A percentile compares a stretch with the other conserved stretches of the same genome.
Evolutionary conservation across 2,329 filamentous ascomycete species (phyloP).

Genomic region (Ceratocystis destructans): DNA sequence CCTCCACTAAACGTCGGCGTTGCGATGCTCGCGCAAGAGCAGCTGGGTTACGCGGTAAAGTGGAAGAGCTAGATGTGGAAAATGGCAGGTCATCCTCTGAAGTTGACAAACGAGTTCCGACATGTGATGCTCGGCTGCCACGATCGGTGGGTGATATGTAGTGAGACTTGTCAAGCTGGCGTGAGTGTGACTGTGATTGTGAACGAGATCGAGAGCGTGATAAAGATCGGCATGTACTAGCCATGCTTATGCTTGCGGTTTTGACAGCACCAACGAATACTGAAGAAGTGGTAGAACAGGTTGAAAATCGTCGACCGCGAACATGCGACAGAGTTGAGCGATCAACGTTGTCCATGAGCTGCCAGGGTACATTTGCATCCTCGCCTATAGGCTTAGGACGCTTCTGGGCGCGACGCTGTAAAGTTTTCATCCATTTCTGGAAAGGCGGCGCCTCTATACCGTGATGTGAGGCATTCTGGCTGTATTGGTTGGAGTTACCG

Average conservation of each 20-base stretch:
- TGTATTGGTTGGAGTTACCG: not conserved
- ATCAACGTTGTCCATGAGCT: conserved; percentile 24
- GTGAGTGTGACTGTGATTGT: conserved; percentile 8
- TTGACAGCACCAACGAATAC: conserved; percentile 69
- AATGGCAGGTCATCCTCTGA: conserved; percentile 45
- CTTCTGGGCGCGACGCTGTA: conserved; percentile 44
- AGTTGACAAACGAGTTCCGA: conserved; percentile 34
- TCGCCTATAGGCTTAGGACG: conserved; percentile 25
- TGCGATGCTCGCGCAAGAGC: conserved; percentile 60
- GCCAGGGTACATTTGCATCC: conserved; percentile 27
- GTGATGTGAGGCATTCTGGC: conserved; percentile 22
- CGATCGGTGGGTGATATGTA: conserved; percentile 43
- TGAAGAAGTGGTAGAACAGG: conserved; percentile 61
- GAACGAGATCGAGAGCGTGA: conserved; percentile 18
- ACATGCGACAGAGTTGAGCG: conserved; percentile 20
- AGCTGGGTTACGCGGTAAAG: conserved; percentile 41
- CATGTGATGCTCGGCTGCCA: conserved; percentile 48
- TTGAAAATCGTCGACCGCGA: conserved; percentile 13
- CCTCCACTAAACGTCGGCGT: conserved; percentile 67
- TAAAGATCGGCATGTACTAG: conserved; percentile 49
- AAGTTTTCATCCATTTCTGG: conserved; percentile 57
- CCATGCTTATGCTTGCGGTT: conserved; percentile 65
- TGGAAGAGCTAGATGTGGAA: conserved; percentile 26
- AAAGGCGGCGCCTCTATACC: conserved; percentile 33
- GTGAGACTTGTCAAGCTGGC: not conserved